These are phyloP conservation scores for Verticillium zaregamsianum DNA, from an alignment of 2,329 filamentous ascomycete genomes.

Conservation along the genomic window DNA sequence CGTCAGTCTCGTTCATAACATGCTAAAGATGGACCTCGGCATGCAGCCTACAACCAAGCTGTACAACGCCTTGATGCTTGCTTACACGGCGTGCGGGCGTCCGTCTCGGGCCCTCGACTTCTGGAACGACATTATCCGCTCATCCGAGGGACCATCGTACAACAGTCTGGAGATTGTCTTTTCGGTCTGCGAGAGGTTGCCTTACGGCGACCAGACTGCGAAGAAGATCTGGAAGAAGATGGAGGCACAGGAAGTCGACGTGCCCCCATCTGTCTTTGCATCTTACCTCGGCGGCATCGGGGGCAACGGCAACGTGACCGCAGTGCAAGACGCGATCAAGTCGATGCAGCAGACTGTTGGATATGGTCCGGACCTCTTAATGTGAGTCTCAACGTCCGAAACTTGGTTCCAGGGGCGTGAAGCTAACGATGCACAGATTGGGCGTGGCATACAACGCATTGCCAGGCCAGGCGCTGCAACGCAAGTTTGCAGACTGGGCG, in stretches of 20 bases:
- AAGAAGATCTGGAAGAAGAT: conserved; percentile 69
- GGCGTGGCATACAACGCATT: conserved; percentile 74
- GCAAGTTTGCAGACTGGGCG: conserved; percentile 71
- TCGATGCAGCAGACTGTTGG: conserved; percentile 65
- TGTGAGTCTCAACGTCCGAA: conserved; percentile 50
- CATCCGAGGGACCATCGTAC: conserved; percentile 81
- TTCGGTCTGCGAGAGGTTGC: conserved; percentile 65
- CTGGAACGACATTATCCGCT: conserved; percentile 80
- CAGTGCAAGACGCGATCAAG: conserved; percentile 62
- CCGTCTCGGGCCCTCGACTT: conserved; percentile 67
- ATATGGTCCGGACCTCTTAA: conserved; percentile 60
- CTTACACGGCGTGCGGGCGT: conserved; percentile 68
- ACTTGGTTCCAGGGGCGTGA: no score
- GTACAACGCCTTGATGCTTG: conserved; percentile 82
- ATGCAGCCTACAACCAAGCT: conserved; percentile 73
- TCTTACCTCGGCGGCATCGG: conserved; percentile 75
- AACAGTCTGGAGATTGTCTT: conserved; percentile 78
- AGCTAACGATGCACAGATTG: conserved; percentile 45
- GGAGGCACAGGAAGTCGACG: conserved; percentile 69
- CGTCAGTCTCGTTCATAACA: conserved; percentile 78
- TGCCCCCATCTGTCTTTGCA: conserved; percentile 69
- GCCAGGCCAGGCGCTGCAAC: conserved; percentile 60
- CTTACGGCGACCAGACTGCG: conserved; percentile 54
- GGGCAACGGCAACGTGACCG: conserved; percentile 65
- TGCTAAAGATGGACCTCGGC: conserved; percentile 86